These are phyloP conservation scores for Gloeostereum incarnatum DNA, from an alignment of 768 basidiomycete genomes.

Conservation along the genomic window DNA sequence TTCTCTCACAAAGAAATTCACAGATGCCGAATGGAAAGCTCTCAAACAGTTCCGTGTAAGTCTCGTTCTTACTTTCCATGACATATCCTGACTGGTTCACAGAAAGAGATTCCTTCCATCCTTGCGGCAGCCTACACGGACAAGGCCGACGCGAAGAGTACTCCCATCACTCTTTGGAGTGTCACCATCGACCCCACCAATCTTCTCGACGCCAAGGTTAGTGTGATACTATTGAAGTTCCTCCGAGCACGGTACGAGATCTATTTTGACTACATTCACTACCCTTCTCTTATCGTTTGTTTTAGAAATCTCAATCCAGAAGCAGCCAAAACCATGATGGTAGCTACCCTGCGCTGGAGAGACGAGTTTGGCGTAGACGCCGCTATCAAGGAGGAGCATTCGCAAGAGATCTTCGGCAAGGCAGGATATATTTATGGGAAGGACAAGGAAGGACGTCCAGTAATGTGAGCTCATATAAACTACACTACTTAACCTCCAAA, in stretches of 20 bases:
- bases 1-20: slow-evolving; percentile 59
- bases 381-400: slow-evolving; percentile 50
- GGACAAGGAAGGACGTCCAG: slow-evolving; percentile 65
- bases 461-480: slow-evolving; percentile 39
- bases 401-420: slow-evolving; percentile 51
- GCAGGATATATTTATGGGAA: slow-evolving; percentile 57
- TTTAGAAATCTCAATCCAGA: slow-evolving; percentile 3
- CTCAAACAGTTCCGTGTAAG: slow-evolving; percentile 60
- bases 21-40: slow-evolving; percentile 61
- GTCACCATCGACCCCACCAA: slow-evolving; percentile 52
- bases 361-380: slow-evolving; percentile 54
- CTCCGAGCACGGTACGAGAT: slow-evolving; percentile 56
- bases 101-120: slow-evolving; percentile 39
- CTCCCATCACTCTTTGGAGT: slow-evolving; percentile 60
- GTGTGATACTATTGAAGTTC: slow-evolving; percentile 78
- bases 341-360: slow-evolving; percentile 65
- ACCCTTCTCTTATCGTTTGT: not conserved
- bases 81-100: not conserved
- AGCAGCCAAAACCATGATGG: slow-evolving; percentile 57
- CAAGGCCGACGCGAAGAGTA: slow-evolving; percentile 37
- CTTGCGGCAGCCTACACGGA: slow-evolving; percentile 55
- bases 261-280: not conserved
- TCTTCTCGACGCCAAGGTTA: slow-evolving; percentile 52
- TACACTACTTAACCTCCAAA: not conserved
- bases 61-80: not conserved